Conservation (phyloP, 2,329 filamentous ascomycete genomes). For the Colletotrichum sp. region DNA sequence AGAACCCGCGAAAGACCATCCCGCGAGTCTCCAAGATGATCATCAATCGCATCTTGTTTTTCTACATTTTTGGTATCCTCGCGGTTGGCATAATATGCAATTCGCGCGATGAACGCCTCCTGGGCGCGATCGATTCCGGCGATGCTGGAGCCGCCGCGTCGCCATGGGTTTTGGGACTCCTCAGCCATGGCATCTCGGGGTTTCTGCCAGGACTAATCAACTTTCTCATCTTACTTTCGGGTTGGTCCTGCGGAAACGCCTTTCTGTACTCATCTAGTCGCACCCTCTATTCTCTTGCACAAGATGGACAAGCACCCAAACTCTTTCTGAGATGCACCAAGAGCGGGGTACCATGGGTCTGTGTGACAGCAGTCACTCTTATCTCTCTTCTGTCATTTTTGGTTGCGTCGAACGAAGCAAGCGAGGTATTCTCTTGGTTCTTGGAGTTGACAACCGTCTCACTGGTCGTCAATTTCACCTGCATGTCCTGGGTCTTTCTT, state of each 20-base stretch:
- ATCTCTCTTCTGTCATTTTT: slow-evolving; percentile 41
- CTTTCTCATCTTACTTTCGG: slow-evolving; percentile 37
- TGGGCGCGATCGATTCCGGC: slow-evolving; percentile 55
- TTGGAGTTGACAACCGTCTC: slow-evolving; percentile 61
- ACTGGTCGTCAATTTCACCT: slow-evolving; percentile 63
- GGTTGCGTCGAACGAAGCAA: slow-evolving; percentile 38
- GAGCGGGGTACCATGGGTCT: slow-evolving; percentile 48
- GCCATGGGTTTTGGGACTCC: slow-evolving; percentile 59
- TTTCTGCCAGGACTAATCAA: slow-evolving; percentile 64
- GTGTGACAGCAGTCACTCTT: slow-evolving; percentile 34
- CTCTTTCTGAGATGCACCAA: slow-evolving; percentile 43
- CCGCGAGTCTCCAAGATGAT: slow-evolving; percentile 75
- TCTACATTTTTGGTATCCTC: slow-evolving; percentile 71
- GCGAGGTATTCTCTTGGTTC: slow-evolving; percentile 44
- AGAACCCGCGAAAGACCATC: slow-evolving; percentile 69
- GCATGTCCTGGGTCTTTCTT: slow-evolving; percentile 50
- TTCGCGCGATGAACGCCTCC: slow-evolving; percentile 60
- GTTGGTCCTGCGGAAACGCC: slow-evolving; percentile 51
- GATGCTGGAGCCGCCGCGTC: slow-evolving; percentile 56
- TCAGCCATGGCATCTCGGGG: slow-evolving; percentile 51
- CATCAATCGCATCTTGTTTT: slow-evolving; percentile 73
- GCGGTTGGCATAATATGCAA: slow-evolving; percentile 64
- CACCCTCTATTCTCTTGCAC: slow-evolving; percentile 54
- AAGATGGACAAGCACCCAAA: slow-evolving; percentile 51
- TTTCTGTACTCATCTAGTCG: slow-evolving; percentile 57